These are phyloP conservation scores for Selaginella tamariscina DNA, from an alignment of 75 land plant genomes.

Conservation along the genomic window DNA sequence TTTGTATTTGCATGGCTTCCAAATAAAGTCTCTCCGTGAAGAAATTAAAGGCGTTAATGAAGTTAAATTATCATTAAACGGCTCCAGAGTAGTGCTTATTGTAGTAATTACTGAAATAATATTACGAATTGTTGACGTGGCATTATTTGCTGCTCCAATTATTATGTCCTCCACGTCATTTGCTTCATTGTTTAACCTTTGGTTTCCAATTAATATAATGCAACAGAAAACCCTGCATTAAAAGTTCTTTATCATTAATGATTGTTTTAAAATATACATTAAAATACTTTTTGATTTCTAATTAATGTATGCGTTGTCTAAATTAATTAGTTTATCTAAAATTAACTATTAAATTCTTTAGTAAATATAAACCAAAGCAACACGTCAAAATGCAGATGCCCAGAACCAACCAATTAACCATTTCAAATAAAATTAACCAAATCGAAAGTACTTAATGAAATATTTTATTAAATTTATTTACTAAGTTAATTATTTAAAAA, in stretches of 20 bases:
- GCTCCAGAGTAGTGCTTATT: neutral
- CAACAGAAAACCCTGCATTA: neutral
- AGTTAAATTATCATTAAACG: neutral
- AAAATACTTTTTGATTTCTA: no score
- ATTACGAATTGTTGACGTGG: neutral
- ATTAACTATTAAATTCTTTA: neutral
- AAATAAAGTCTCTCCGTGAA: neutral
- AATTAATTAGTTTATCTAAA: no score
- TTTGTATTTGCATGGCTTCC: neutral
- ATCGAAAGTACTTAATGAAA: no score
- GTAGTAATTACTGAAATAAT: neutral
- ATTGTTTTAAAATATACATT: no score
- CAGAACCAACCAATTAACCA: no score
- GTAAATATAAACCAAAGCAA: neutral
- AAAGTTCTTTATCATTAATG: no score
- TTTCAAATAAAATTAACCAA: no score
- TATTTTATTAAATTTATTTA: no score
- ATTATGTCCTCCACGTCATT: neutral
- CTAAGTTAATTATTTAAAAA: no score
- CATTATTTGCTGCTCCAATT: neutral
- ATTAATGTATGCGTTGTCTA: no score
- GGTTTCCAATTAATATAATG: neutral
- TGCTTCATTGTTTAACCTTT: neutral
- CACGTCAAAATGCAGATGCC: neutral
- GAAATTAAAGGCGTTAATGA: neutral